Evolutionary conservation across 2,329 filamentous ascomycete genomes (phyloP), one percentile per base, ranked within the genome.

Genomic region (Pezicula carpinea): DNA sequence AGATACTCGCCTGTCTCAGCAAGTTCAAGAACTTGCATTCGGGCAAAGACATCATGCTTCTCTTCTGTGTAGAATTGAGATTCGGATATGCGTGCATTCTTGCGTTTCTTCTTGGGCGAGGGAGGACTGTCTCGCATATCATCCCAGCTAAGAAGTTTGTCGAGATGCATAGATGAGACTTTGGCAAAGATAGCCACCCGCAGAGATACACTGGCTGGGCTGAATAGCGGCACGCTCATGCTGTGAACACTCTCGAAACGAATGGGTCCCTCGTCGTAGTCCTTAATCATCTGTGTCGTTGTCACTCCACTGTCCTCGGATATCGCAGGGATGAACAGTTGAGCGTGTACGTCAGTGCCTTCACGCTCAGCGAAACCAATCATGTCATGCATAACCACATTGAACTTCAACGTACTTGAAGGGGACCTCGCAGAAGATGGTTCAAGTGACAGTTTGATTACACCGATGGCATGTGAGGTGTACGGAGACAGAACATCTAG

Each of bases 191-290:
- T 87, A 41, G 90, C 89, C 7, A 96, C 87, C 46, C 93, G 82
- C 45, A 99, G 69, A 19, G 82, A 85, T 1, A 89, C 83, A 39
- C 85, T 84, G 18, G 79, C 80, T 1, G 89, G 80, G 39, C 85
- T 87, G 36, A 85, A 85, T 31, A 95, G 75, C 4, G 91, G 88
- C 44, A 99, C 76, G 64, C 89, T 96, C 89, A 99, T 96, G 66
- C 89, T 96, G 72, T 99, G 93, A 42, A 97, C 91, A 66, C 93
- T 99, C 68, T 97, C 92, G 57, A 99, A 99, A 4, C 88, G 85
- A 47, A 99, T 83, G 0, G 91, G 83, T 0, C 88, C 86, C 66
- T 99, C 93, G 58, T 97, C 91, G 59, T 99, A 99, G 47, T 89
- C 89, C 53, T 79, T 85, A 54, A 96, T 91, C 80, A 96, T 92